Evolutionary conservation across 1,284 basidiomycete genomes (phyloP), one percentile per base, ranked within the genome.

Genomic region (Heliocybe sulcata): DNA sequence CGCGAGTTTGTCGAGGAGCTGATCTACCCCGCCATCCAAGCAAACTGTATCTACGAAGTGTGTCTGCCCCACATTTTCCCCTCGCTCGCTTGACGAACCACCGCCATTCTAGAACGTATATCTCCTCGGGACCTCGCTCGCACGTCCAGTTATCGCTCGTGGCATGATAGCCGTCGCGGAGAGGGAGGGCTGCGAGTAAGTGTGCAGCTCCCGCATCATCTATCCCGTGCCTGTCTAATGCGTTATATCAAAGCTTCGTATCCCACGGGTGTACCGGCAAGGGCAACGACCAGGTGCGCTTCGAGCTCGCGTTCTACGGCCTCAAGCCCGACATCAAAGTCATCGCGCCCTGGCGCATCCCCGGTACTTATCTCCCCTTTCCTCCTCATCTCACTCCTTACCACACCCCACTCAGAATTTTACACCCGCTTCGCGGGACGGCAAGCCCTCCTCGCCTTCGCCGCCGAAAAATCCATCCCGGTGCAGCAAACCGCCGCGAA

Each of bases 201-300:
- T 73, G 8, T 51, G 26, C 26, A 11, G 8, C 11, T 47, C 31
- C 49, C 4, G 11, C 52, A 3, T 12, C 29, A 27, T 49, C n/a
- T 29, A 51, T 35, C 26, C 3, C 53, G 19, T 54, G 19, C 48
- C 57, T 19, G 45, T 55, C 33, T n/a, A n/a, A n/a, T n/a, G n/a
- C n/a, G n/a, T n/a, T n/a, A 42, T 54, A 14, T 16, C 56, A 14
- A 58, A 94, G 92, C 72, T 99, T 82, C 69, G 96, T 99, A 61
- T 90, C 95, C 35, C 97, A 99, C 74, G 96, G 96, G 38, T 99
- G 96, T 81, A 99, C 96, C 50, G 96, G 96, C 57, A 99, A 99
- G 78, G 96, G 96, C 56, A 99, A 99, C 72, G 96, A 99, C 73
- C 97, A 99, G 77, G 96, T 99, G 63, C 92, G 97, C 59, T 99